Evolutionary conservation across 2,329 filamentous ascomycete species (phyloP), one percentile per base, ranked within the genome.

Genomic region (Apiospora malaysiana): DNA sequence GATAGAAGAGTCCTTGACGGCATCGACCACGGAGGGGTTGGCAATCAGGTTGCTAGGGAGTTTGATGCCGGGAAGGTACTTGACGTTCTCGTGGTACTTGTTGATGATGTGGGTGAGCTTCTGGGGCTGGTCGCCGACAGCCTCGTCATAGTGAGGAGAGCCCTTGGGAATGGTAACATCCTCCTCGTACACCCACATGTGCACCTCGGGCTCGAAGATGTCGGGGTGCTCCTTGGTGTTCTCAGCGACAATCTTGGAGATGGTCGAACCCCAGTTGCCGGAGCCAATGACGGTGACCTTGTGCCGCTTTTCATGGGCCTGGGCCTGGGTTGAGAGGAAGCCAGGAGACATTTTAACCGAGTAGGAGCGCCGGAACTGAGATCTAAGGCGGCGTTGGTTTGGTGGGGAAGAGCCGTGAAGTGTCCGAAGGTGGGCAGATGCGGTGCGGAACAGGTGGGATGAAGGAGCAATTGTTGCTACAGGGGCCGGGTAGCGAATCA

Each of bases 121-220:
- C 81, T 96, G 93, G 3, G 92, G 89, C 74, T 90, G 86, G 73
- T 89, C 87, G 78, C 88, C 88, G 47, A 88, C 86, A 71, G 87
- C 83, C 25, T 88, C 78, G 77, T 93, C 87, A 86, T 94, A 94
- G 83, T 94, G 88, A 75, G 89, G 90, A 67, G 93, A 95, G 74
- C 88, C 87, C 77, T 91, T 87, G 16, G 93, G 84, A 56, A 97
- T 86, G 70, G 89, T 88, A 74, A 97, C 91, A 32, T 97, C 89
- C 82, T 99, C 96, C 83, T 99, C 96, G 80, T 91, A 98, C 78
- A 99, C 97, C 96, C 96, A 99, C 96, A 99, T 98, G 83, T 97
- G 94, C 69, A 99, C 94, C 73, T 94, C 87, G 80, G 92, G 86
- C 79, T 98, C 93, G 80, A 98, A 99, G 63, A 98, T 80, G 42